Base-by-base conservation (phyloP, 225 moss, liverwort and hornwort genomes). In the Bryum argenteum region DNA sequence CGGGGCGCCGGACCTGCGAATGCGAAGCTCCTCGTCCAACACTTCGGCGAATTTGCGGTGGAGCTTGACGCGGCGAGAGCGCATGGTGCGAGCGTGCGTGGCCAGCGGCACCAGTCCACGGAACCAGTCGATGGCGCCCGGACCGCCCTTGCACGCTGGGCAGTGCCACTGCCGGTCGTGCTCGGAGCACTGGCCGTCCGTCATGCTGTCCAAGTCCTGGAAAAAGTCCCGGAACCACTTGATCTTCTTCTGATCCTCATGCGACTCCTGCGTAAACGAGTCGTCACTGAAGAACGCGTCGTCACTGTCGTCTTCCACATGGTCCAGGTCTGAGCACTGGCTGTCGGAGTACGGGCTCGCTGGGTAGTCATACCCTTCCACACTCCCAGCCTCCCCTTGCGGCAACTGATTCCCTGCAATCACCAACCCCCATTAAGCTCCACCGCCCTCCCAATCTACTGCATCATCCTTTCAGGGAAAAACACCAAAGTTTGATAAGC, bases 131-230 rank as follows among this genome's bases (percentile, higher is more conserved):
- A 94, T 97, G 38, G 92, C 97, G 39, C 97, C 97, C 8, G 94
- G 94, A 17, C 97, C 97, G 52, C 88, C 88, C 78, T 88, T 90
- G 82, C 97, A 97, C 0, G 92, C 89, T 12, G 97, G 97, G 53
- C 97, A 97, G 73, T 97, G 97, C 94, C 94, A 97, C 83, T 97
- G 94, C 17, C 94, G 87, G 58, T 94, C 97, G 70, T 93, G 90
- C 82, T 97, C 97, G 23, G 67, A 79, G 47, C 90, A 67, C 67
- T 97, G 88, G 15, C 18, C 75, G 28, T 86, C 89, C 26, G 77
- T 85, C 83, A 97, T 88, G 55, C 72, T 21, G 38, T 94, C 89
- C 22, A 97, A 78, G 11, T 91, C 97, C 73, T 89, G 87, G 78
- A 97, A 97, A 80, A 97, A 97, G 67, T 85, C 84, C 23, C 89